phyloP scores from a whole-genome alignment of 257 asterid species.

The Nicotiana otophora region DNA sequence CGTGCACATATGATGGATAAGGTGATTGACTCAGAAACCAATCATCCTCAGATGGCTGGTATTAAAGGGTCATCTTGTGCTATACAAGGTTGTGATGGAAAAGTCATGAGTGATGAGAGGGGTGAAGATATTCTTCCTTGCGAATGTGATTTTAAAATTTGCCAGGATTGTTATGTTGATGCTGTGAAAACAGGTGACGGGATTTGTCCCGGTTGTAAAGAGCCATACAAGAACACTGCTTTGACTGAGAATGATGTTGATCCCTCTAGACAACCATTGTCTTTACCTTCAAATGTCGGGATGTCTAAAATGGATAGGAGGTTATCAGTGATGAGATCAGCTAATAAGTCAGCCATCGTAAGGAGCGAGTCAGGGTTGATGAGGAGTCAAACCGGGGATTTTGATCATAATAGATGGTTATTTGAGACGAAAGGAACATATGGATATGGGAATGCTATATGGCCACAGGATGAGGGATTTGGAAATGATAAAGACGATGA shows the following conservation, averaged over 20 bases:
- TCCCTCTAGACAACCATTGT: conserved; percentile 39
- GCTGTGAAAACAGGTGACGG: conserved; percentile 73
- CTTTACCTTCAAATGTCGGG: conserved; percentile 54
- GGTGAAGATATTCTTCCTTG: conserved; percentile 83
- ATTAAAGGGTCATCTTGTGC: conserved; percentile 80
- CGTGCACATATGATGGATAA: conserved; percentile 96
- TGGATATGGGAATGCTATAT: conserved; percentile 91
- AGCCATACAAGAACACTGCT: conserved; percentile 62
- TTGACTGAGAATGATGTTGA: conserved; percentile 36
- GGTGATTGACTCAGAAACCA: conserved; percentile 81
- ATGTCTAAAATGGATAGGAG: conserved; percentile 76
- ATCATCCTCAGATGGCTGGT: conserved; percentile 94
- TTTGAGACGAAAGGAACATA: conserved; percentile 87
- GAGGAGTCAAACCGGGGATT: conserved; percentile 80
- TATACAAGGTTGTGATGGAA: conserved; percentile 78
- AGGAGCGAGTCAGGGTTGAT: conserved; percentile 58
- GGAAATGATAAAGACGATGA: conserved; percentile 40
- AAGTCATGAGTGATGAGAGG: conserved; percentile 78
- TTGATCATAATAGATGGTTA: conserved; percentile 77
- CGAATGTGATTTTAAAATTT: conserved; percentile 86
- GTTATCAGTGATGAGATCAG: conserved; percentile 70
- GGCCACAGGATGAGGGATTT: conserved; percentile 70
- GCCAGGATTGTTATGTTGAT: conserved; percentile 70
- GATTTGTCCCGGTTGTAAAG: conserved; percentile 89
- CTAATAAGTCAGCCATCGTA: conserved; percentile 45